A percentile compares a stretch with the other conserved stretches of the same genome.
These are phyloP conservation scores for Wickerhamiella musiphila DNA, from an alignment of 805 yeast species.

Conservation along the genomic window DNA sequence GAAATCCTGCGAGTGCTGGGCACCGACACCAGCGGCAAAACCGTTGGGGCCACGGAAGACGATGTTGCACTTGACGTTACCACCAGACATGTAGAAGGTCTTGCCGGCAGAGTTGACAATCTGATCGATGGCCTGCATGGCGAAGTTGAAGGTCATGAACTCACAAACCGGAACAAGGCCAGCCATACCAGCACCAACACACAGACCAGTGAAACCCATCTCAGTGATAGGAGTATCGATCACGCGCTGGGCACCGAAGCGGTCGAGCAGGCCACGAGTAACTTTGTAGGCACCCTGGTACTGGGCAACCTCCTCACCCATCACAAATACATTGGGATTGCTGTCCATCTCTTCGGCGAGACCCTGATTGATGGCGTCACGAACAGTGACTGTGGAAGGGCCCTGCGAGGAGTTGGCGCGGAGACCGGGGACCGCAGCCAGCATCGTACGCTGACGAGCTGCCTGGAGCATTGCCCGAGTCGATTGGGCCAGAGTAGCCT, in stretches of 20 bases:
- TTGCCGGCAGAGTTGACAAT: slow-evolving; percentile 97
- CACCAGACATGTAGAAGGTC: slow-evolving; percentile 98
- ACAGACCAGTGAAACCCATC: slow-evolving; percentile 94
- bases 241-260: slow-evolving; percentile 86
- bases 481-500: slow-evolving; percentile 1
- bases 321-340: slow-evolving; percentile 81
- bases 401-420: slow-evolving; percentile 1
- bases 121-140: slow-evolving; percentile 99
- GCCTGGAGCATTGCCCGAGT: not conserved
- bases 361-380: slow-evolving; percentile 92
- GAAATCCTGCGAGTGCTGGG: slow-evolving; percentile 97
- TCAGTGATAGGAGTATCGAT: slow-evolving; percentile 97
- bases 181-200: slow-evolving; percentile 91
- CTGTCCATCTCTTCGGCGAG: slow-evolving; percentile 95
- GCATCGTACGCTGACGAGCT: too few species aligned
- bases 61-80: slow-evolving; percentile 78
- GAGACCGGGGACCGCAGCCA: not conserved
- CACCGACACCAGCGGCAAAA: slow-evolving; percentile 99
- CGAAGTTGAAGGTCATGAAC: slow-evolving; percentile 98
- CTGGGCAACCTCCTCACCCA: slow-evolving; percentile 99
- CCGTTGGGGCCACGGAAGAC: slow-evolving; percentile 99
- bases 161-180: slow-evolving; percentile 95
- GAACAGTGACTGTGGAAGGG: slow-evolving; percentile 47
- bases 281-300: slow-evolving; percentile 98
- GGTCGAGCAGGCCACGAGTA: slow-evolving; percentile 85